Evolutionary conservation across 2,329 filamentous ascomycete genomes (phyloP), one percentile per base, ranked within the genome.

Genomic region (Aspergillus fumigatus): DNA sequence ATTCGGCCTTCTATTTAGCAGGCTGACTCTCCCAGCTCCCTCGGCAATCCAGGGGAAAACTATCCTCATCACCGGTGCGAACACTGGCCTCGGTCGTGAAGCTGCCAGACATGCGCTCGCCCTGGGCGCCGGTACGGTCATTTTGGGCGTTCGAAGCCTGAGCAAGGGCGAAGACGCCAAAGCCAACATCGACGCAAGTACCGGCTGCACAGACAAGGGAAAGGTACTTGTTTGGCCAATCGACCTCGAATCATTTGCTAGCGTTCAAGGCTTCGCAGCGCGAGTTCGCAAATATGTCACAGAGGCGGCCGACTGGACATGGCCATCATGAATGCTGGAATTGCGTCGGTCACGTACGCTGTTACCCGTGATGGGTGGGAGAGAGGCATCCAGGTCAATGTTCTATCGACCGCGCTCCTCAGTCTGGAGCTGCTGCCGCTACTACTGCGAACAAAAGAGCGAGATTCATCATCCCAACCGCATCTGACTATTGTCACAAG

Each of bases 161-260:
- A 63, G 67, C 23, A 79, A 79, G 59, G 79, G 79, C 48, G 70
- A 80, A 59, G 70, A 65, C 0, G 79, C 79, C 0, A 75, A 65
- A 23, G 67, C 73, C 50, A 77, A 80, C 47, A 72, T 76, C 51
- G 48, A 62, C 8, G 74, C 70, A 1, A 66, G 65, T 5, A 67
- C 66, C 23, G 53, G 57, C 21, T 58, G 54, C n/a, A 43, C 32
- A 11, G 47, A 45, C 8, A 38, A 50, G 21, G 38, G 29, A 3
- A 68, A 74, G 3, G 62, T 80, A 41, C 71, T 79, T 58, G 78
- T 80, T 14, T 80, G 79, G 78, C 65, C 67, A 3, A 66, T 82
- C 2, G 78, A 81, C 61, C 70, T 80, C 32, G 54, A 61, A 5
- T 71, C 64, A 19, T 79, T 75, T 53, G 64, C 67, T 2, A 75